Base-by-base conservation (phyloP, 176 grass and related monocot species). In the Miscanthus lutarioriparius region DNA sequence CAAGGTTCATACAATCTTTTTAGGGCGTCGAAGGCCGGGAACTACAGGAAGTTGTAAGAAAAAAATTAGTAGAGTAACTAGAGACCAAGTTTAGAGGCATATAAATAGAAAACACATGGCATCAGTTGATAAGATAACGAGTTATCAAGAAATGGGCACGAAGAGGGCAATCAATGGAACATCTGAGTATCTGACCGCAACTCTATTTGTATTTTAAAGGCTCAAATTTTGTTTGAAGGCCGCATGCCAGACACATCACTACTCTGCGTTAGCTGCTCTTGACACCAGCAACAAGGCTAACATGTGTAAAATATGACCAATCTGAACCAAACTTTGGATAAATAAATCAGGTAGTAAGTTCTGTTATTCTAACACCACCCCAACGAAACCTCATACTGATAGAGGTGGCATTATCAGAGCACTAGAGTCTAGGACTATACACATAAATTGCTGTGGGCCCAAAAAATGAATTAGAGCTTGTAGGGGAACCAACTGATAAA, bases 21-120 rank as follows among this genome's bases (percentile, higher is more conserved):
- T 0, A 38, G 22, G 62, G 12, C 1, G 59, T 37, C 1, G 59
- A 79, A 67, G 62, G 48, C 80, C 14, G 61, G 19, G 79, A 75
- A 20, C 84, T 87, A 20, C 68, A 90, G 13, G 36, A 79, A 73
- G 59, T 2, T 38, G 67, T 0, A 36, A 59, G 12, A 23, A 54
- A 11, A 38, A 25, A 4, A 38, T 83, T 3, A 90, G 74, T 68
- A 4, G 22, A 32, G 4, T 19, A 0, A 32, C 27, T 12, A 22
- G 15, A 79, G 77, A 73, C 37, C 15, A 38, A 49, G 8, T 68
- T 11, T 59, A 66, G 26, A 20, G 13, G 38, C 15, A 78, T 27
- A 9, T 30, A 73, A 74, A 10, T 49, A 32, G 15, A 35, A 74
- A 72, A 45, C 6, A 4, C 58, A 61, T 12, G 58, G 22, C 58